phyloP scores from a whole-genome alignment of 768 basidiomycete genomes.

The Trametes villosa region DNA sequence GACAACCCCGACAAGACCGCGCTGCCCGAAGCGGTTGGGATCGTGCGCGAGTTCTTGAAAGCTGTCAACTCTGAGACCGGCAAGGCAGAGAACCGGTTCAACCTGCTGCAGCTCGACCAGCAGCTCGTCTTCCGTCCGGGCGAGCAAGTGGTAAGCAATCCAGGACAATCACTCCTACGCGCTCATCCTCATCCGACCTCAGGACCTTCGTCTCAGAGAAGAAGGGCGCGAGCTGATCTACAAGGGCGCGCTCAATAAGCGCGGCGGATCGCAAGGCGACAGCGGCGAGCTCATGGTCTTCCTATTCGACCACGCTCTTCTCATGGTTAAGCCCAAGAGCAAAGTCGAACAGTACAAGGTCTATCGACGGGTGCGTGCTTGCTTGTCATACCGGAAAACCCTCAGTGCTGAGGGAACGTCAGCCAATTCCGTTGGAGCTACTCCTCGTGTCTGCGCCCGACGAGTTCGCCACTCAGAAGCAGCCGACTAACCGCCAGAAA shows the following conservation, averaged over 20 bases:
- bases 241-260: constrained; percentile 88
- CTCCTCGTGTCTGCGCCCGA: constrained; percentile 81
- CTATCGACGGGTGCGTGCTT: constrained; percentile 78
- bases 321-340: constrained; percentile 93
- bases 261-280: constrained; percentile 69
- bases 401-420: constrained; percentile 7
- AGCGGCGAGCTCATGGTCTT: constrained; percentile 93
- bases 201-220: constrained; percentile 88
- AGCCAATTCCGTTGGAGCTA: constrained; percentile 97
- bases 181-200: not conserved
- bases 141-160: constrained; percentile 77
- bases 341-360: constrained; percentile 93
- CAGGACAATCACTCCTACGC: not conserved
- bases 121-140: constrained; percentile 89
- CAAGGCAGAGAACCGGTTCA: constrained; percentile 95
- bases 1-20: constrained; percentile 84
- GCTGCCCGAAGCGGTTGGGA: constrained; percentile 75
- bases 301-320: constrained; percentile 93
- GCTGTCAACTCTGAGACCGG: constrained; percentile 94
- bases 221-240: constrained; percentile 90
- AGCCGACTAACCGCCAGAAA: constrained; percentile 30
- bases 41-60: constrained; percentile 80
- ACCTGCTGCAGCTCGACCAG: constrained; percentile 89
- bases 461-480: constrained; percentile 48
- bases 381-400: not conserved